Percentiles rank a stretch among this genome's conserved stretches.
Evolutionary conservation across 495 filamentous ascomycete species (phyloP).

Genomic region (Aspergillus bertholletiae): DNA sequence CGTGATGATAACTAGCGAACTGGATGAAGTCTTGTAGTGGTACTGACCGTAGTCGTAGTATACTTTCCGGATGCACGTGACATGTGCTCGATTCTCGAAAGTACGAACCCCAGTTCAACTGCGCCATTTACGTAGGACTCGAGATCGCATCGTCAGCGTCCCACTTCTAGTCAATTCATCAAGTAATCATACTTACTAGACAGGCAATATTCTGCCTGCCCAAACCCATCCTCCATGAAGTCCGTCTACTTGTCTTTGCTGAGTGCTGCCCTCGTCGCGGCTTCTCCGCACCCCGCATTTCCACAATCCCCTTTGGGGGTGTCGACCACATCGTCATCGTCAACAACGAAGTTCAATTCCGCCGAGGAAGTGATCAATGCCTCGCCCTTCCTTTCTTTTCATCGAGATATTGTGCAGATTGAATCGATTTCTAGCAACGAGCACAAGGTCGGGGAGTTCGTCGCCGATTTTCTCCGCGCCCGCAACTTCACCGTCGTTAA

Average conservation of each 20-base stretch:
- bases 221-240: constrained; percentile 4
- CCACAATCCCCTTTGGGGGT: constrained; percentile 1
- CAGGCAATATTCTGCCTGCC: background rate
- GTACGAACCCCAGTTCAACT: no score
- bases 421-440: constrained; percentile 77
- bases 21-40: no score
- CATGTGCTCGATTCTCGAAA: no score
- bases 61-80: no score
- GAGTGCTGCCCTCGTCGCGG: constrained; percentile 20
- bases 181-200: background rate
- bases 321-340: background rate
- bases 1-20: no score
- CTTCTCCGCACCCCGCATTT: constrained; percentile 35
- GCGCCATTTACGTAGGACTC: no score
- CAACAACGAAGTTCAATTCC: background rate
- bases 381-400: constrained; percentile 66
- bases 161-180: background rate
- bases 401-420: constrained; percentile 70
- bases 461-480: constrained; percentile 62
- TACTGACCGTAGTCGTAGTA: no score
- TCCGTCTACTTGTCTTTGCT: constrained; percentile 17
- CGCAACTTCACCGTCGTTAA: constrained; percentile 65
- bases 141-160: background rate
- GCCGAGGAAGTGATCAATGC: constrained; percentile 30
- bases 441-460: constrained; percentile 60